These are phyloP conservation scores for Eleusine coracana DNA, from an alignment of 176 grass and related monocot species.

Conservation along the genomic window DNA sequence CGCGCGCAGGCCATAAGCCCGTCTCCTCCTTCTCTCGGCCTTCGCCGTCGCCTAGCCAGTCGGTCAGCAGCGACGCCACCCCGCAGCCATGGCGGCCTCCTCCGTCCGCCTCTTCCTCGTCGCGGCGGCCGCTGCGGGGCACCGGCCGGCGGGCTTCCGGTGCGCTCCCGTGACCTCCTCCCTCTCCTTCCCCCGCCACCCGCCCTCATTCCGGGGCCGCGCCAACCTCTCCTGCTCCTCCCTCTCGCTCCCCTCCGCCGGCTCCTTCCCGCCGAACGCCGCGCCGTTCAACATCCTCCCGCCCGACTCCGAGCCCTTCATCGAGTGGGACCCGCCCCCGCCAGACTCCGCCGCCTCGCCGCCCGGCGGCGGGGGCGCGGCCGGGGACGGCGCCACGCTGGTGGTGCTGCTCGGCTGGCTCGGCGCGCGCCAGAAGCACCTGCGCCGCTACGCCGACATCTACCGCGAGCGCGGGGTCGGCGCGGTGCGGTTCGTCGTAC, in stretches of 20 bases:
- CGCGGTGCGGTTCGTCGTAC: conserved; percentile 77
- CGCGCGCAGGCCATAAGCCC: background rate
- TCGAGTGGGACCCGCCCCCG: conserved; percentile 60
- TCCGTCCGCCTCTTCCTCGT: conserved; percentile 49
- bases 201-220: conserved; percentile 38
- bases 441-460: conserved; percentile 81
- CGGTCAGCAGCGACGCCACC: background rate
- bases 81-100: conserved; percentile 53
- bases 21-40: background rate
- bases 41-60: background rate
- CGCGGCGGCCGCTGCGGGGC: conserved; percentile 34
- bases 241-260: conserved; percentile 34
- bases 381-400: conserved; percentile 49
- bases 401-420: conserved; percentile 97
- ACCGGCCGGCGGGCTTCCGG: conserved; percentile 8
- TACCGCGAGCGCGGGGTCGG: conserved; percentile 75
- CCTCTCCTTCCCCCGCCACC: conserved; percentile 45
- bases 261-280: background rate
- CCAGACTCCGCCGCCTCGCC: conserved; percentile 32
- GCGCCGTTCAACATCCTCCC: conserved; percentile 38
- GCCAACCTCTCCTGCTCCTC: conserved; percentile 32
- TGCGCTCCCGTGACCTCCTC: conserved; percentile 1
- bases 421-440: conserved; percentile 83
- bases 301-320: conserved; percentile 55
- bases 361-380: background rate